Percentiles rank a stretch among this genome's conserved stretches.
Evolutionary conservation across 257 asterid species (phyloP).

Genomic region (Primulina eburnea): DNA sequence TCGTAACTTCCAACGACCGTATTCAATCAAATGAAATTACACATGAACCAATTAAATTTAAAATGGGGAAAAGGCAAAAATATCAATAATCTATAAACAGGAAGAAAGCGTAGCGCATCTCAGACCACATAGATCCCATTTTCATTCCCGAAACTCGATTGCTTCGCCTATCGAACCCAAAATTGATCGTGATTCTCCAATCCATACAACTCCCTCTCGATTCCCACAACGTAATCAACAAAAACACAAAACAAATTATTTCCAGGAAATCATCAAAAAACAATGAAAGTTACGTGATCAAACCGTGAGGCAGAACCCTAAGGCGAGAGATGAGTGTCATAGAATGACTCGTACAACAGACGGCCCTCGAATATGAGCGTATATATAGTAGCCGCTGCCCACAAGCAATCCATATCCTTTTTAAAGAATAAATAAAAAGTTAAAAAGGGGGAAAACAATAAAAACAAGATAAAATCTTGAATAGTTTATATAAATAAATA

Average conservation of each 20-base stretch:
- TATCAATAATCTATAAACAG: conserved; percentile 42
- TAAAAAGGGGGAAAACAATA: no score
- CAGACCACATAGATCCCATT: conserved; percentile 61
- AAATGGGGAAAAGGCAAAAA: background rate
- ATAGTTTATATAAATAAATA: no score
- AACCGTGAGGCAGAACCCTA: conserved; percentile 17
- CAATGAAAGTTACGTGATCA: conserved; percentile 29
- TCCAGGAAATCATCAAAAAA: conserved; percentile 14
- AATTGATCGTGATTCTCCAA: conserved; percentile 25
- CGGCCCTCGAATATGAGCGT: background rate
- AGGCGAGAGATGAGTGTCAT: background rate
- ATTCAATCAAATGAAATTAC: conserved; percentile 5
- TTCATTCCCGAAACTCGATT: conserved; percentile 28
- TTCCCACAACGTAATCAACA: conserved; percentile 4
- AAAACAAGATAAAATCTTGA: no score
- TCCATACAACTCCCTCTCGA: conserved; percentile 28
- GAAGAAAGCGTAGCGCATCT: conserved; percentile 23
- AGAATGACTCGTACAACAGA: background rate
- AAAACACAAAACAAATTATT: conserved; percentile 9
- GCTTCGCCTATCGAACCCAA: conserved; percentile 26
- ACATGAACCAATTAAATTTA: conserved; percentile 16
- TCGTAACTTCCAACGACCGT: background rate
- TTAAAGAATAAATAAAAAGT: no score
- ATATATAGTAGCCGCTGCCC: background rate
- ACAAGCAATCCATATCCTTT: background rate